Base-by-base conservation (phyloP, 331 rosid species). In the Prunus yedoensis region DNA sequence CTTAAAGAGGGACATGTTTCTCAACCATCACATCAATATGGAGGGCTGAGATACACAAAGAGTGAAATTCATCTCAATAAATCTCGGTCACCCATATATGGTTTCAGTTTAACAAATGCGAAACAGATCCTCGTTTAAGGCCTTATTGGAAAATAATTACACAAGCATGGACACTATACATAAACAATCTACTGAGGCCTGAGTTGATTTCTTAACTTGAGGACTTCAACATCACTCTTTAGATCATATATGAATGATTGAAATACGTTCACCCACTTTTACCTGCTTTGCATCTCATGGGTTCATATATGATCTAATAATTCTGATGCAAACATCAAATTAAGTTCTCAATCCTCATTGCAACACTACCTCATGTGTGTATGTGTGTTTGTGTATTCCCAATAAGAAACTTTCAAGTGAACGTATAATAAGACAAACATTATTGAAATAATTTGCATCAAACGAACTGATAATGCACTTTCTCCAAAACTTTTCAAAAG, bases 401-500 rank as follows among this genome's bases (percentile, higher is more conserved):
- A n/a, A 6, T 10, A 57, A 21, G 23, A n/a, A 49, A 30, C 57
- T 23, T 52, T 70, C 20, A 62, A 62, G 18, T 16, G 32, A 30
- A 62, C 21, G 17, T 8, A 30, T 3, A 30, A 30, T 18, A 28
- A 9, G 32, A 14, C 10, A 15, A 32, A 30, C 20, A 62, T 62
- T 62, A 13, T 62, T 50, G 76, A 70, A 61, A 52, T 17, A 20
- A 27, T 58, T 62, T 45, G 14, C 32, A 56, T 59, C 18, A 45
- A 61, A 9, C 5, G 15, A 58, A 59, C 27, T 15, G 20, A 21
- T 12, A 50, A 61, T 4, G 30, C 61, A 30, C n/a, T 38, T 45
- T 70, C 49, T 74, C 66, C 6, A 52, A 51, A 70, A 28, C 67
- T 8, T 27, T 10, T 27, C 68, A 76, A 27, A 73, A 46, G 32